Percentiles rank a stretch among this genome's conserved stretches.
Conservation (phyloP, 1,139 yeast genomes). For the Nakaseomyces sp. region DNA sequence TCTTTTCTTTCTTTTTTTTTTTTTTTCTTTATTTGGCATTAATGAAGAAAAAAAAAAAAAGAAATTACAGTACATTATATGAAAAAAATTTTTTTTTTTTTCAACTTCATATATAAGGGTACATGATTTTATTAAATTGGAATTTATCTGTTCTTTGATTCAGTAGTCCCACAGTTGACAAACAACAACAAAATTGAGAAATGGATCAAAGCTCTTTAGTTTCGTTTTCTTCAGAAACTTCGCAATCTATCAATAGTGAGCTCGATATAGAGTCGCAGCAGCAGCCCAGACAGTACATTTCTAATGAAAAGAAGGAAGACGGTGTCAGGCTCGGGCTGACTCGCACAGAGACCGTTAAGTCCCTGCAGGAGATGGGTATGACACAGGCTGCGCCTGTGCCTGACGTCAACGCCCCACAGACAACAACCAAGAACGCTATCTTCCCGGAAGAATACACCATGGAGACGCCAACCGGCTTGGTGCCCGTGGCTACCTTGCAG, state of each 20-base stretch:
- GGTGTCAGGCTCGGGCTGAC: conserved; percentile 27
- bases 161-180: too few relatives aligned
- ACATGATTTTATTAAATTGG: too few relatives aligned
- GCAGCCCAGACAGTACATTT: conserved; percentile 23
- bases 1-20: too few relatives aligned
- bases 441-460: conserved; percentile 88
- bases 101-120: too few relatives aligned
- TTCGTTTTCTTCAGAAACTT: conserved; percentile 23
- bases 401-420: conserved; percentile 53
- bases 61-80: too few relatives aligned
- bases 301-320: conserved; percentile 7
- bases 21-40: too few relatives aligned
- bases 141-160: too few relatives aligned
- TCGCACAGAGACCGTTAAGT: conserved; percentile 61
- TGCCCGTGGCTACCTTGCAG: conserved; percentile 65
- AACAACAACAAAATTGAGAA: conserved; percentile 2
- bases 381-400: conserved; percentile 43
- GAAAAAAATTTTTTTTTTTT: too few relatives aligned
- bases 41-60: neutral
- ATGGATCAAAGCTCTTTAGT: conserved; percentile 19
- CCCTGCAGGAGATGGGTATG: conserved; percentile 56
- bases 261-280: conserved; percentile 13
- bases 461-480: conserved; percentile 82
- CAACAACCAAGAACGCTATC: conserved; percentile 46
- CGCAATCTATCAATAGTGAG: conserved; percentile 12